Evolutionary conservation across 805 yeast genomes (phyloP), one percentile per base, ranked within the genome.

Genomic region (Barnettozyma sp.): DNA sequence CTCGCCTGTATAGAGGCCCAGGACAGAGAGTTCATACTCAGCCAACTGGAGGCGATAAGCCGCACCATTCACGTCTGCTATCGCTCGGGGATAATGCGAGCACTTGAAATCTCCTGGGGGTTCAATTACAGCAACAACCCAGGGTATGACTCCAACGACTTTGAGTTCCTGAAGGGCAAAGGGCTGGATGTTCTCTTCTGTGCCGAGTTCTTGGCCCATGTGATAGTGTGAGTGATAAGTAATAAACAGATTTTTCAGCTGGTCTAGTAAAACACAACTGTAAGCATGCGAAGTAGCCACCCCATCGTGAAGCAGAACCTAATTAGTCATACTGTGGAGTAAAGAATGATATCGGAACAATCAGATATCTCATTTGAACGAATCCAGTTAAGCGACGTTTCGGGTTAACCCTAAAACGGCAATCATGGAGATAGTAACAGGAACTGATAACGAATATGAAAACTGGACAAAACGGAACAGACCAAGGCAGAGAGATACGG

Each of bases 61-160:
- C 40, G 36, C 22, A 35, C 41, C 4, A 34, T 38, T 4, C 51
- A 45, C 26, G 39, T 45, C 6, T 34, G 43, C 13, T 35, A 38
- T 23, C 26, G 45, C n/a, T 34, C 40, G 17, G 38, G 45, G 3
- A 23, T 47, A 6, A 25, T 46, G 8, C 39, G 39, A 13, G 46
- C 45, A 0, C 17, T 50, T 12, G 38, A 44, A 21, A 32, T 34
- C 2, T 30, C 46, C 1, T 49, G 54, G 54, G 50, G 51, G 12
- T 9, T 11, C 8, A 11, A 25, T 25, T 14, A 3, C 10, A 33
- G 23, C 5, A 17, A 18, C 18, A 26, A 17, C 12, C 12, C n/a
- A n/a, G n/a, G n/a, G n/a, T n/a, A 17, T 4, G 26, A 11, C 16
- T 16, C 19, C 8, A 26, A 24, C 4, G 21, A 22, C 8, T 36